These are phyloP conservation scores for Russula brevipes DNA, from an alignment of 768 basidiomycete genomes.

Conservation along the genomic window DNA sequence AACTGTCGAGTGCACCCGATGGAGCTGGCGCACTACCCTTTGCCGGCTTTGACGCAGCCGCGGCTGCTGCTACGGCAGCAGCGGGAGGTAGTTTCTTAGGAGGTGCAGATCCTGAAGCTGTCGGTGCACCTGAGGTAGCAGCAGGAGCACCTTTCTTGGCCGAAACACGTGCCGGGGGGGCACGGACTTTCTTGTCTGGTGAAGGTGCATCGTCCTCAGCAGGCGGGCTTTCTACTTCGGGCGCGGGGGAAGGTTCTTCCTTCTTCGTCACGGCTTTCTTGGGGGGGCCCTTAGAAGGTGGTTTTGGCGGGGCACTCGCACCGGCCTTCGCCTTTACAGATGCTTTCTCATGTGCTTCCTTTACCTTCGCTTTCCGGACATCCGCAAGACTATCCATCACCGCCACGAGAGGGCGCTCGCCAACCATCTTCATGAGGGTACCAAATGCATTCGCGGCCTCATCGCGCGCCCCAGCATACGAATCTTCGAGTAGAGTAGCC, in stretches of 20 bases:
- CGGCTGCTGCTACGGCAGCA: slow-evolving; percentile 20
- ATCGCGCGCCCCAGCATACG: slow-evolving; percentile 81
- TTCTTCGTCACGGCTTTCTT: slow-evolving; percentile 33
- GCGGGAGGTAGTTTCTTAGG: slow-evolving; percentile 44
- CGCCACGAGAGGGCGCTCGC: slow-evolving; percentile 85
- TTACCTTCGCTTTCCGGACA: slow-evolving; percentile 85
- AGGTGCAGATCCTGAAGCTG: slow-evolving; percentile 30
- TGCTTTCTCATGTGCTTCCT: slow-evolving; percentile 87
- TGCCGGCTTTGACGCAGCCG: slow-evolving; percentile 36
- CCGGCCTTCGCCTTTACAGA: slow-evolving; percentile 85
- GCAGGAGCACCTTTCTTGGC: slow-evolving; percentile 49
- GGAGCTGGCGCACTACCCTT: slow-evolving; percentile 49
- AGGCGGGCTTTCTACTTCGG: slow-evolving; percentile 30
- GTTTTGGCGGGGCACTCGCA: slow-evolving; percentile 43
- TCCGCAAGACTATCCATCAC: slow-evolving; percentile 82
- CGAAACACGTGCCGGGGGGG: slow-evolving; percentile 49
- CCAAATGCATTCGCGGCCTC: slow-evolving; percentile 89
- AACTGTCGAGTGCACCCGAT: slow-evolving; percentile 61
- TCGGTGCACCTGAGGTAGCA: slow-evolving; percentile 27
- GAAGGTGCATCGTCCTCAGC: slow-evolving; percentile 33
- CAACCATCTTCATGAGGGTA: slow-evolving; percentile 93
- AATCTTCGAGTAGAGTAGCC: slow-evolving; percentile 74
- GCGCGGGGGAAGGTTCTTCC: slow-evolving; percentile 29
- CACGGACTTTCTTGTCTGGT: slow-evolving; percentile 38
- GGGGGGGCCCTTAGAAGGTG: slow-evolving; percentile 14